Conservation (phyloP, 768 basidiomycete species). For the Grammothele lineata region DNA sequence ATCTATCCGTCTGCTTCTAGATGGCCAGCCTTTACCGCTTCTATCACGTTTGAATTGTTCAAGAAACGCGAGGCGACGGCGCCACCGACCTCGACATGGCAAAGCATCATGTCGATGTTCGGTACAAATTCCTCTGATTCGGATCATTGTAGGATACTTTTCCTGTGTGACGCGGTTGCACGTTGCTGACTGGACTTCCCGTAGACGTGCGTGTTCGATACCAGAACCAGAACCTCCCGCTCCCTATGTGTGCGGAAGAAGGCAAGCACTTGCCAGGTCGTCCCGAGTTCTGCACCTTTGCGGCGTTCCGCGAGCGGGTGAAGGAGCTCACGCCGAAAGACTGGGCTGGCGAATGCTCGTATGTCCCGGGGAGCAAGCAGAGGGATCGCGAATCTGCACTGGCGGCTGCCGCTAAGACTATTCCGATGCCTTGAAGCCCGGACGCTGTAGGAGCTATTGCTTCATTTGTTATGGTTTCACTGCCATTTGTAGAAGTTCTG, state of each 20-base stretch:
- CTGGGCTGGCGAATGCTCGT: slow-evolving; percentile 60
- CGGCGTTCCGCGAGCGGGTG: slow-evolving; percentile 58
- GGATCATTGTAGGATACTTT: slow-evolving; percentile 49
- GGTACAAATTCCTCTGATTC: slow-evolving; percentile 22
- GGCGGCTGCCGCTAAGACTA: slow-evolving; percentile 10
- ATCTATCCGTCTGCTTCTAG: no score
- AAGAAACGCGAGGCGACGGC: slow-evolving; percentile 12
- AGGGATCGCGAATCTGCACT: slow-evolving; percentile 9
- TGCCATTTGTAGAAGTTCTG: no score
- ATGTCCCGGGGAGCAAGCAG: slow-evolving; percentile 7
- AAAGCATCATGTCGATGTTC: slow-evolving; percentile 40
- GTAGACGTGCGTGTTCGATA: slow-evolving; percentile 65
- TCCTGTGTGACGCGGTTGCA: no score
- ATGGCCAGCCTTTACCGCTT: slow-evolving; percentile 75
- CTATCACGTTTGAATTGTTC: slow-evolving; percentile 74
- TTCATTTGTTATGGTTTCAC: no score
- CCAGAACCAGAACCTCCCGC: slow-evolving; percentile 57
- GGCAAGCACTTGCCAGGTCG: slow-evolving; percentile 65
- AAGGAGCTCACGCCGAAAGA: slow-evolving; percentile 60
- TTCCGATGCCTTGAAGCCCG: slow-evolving; percentile 7
- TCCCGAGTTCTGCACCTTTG: slow-evolving; percentile 71
- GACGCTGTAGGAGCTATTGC: no score
- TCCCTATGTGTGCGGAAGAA: slow-evolving; percentile 61
- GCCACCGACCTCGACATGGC: slow-evolving; percentile 23
- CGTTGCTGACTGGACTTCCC: no score